phyloP scores from a whole-genome alignment of 495 filamentous ascomycete species.

The Aspergillus egyptiacus region DNA sequence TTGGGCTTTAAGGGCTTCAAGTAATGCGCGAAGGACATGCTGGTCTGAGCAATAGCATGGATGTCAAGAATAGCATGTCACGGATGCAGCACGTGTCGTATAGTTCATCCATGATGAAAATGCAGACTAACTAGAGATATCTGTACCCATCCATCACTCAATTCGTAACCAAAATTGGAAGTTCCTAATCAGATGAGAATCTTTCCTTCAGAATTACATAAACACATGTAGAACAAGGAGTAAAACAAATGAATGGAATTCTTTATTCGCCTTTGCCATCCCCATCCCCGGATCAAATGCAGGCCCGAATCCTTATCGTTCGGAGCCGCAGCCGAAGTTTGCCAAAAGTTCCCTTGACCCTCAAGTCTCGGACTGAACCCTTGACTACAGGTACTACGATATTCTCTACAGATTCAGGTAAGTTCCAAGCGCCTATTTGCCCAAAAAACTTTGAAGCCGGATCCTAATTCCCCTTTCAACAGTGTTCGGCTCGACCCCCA shows the following conservation, averaged over 20 bases:
- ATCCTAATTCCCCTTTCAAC: not conserved
- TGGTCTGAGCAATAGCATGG: too few species aligned
- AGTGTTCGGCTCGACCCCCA: conserved; percentile 12
- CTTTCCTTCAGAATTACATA: not conserved
- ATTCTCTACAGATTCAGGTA: not conserved
- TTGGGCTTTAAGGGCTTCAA: too few species aligned
- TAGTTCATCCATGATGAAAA: too few species aligned
- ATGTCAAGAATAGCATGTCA: too few species aligned
- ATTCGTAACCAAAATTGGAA: not conserved
- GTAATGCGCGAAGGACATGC: too few species aligned
- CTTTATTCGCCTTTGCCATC: too few species aligned
- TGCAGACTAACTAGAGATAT: too few species aligned
- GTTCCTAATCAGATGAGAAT: not conserved
- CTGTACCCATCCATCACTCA: not conserved
- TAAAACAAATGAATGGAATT: conserved; percentile 1
- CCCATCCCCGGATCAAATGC: conserved; percentile 21
- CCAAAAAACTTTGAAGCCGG: not conserved
- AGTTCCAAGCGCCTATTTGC: not conserved
- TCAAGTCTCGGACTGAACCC: not conserved
- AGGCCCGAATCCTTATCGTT: conserved; percentile 24
- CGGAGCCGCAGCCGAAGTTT: conserved; percentile 17
- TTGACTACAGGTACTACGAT: not conserved
- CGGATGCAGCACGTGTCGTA: too few species aligned
- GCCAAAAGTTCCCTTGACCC: conserved; percentile 15
- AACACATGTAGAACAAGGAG: not conserved